These are phyloP conservation scores for Fusarium decemcellulare DNA, from an alignment of 2,329 filamentous ascomycete genomes.

Conservation along the genomic window DNA sequence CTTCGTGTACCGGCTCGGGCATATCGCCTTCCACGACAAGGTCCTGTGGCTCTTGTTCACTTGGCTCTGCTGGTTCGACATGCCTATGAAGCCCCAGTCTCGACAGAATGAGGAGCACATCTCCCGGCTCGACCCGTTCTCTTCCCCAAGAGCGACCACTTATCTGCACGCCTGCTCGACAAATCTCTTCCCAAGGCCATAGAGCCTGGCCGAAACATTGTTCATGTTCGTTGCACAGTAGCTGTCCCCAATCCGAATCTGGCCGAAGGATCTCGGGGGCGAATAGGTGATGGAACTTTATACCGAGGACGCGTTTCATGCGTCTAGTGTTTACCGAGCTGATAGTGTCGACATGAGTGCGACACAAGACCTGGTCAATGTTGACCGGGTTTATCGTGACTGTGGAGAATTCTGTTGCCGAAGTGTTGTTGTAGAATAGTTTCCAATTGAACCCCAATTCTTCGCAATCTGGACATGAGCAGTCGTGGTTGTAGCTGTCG, in stretches of 20 bases:
- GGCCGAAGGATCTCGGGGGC: neutral
- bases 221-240: neutral
- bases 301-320: neutral
- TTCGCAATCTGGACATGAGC: neutral
- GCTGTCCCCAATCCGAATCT: neutral
- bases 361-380: too few species aligned
- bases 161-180: neutral
- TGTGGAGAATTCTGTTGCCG: neutral
- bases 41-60: neutral
- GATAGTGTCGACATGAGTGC: neutral
- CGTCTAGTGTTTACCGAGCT: neutral
- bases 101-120: neutral
- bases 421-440: neutral
- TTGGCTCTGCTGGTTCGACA: neutral
- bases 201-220: neutral
- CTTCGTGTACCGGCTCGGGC: neutral
- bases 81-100: neutral
- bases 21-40: neutral
- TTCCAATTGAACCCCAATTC: neutral
- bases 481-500: accelerated
- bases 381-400: neutral
- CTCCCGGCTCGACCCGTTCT: neutral
- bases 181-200: neutral
- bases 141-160: neutral
- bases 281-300: neutral